phyloP scores from a whole-genome alignment of 192 early-diverging fungal species.

The Endogone sp. region DNA sequence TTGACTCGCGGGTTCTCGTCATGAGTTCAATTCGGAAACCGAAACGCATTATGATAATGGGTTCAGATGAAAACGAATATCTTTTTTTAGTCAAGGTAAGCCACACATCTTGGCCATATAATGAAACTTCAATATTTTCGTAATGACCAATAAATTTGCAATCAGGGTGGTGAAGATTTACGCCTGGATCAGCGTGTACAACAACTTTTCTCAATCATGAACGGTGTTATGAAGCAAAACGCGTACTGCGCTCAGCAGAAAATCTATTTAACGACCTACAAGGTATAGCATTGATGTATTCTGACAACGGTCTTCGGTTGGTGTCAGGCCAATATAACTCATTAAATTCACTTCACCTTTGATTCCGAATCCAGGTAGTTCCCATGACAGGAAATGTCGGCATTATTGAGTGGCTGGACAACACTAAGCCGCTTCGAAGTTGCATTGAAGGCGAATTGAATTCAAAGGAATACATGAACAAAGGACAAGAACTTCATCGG shows the following conservation, averaged over 20 bases:
- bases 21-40: conserved; percentile 72
- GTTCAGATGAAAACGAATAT: conserved; percentile 71
- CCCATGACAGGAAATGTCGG: conserved; percentile 60
- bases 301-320: no score
- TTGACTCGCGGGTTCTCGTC: conserved; percentile 58
- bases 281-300: conserved; percentile 34
- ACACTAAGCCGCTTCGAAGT: conserved; percentile 61
- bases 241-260: conserved; percentile 48
- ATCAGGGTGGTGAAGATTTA: conserved; percentile 78
- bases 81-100: conserved; percentile 71
- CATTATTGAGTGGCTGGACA: conserved; percentile 74
- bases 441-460: conserved; percentile 52
- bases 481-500: conserved; percentile 38
- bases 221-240: conserved; percentile 54
- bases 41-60: conserved; percentile 64
- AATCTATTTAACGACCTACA: conserved; percentile 64
- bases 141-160: background rate
- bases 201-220: conserved; percentile 79
- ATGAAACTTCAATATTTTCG: background rate
- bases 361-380: conserved; percentile 34
- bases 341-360: background rate
- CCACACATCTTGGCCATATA: background rate
- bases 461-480: conserved; percentile 35
- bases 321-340: no score
- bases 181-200: conserved; percentile 75